Evolutionary conservation across 2,329 filamentous ascomycete species (phyloP).

Genomic region (Fusarium denticulatum): DNA sequence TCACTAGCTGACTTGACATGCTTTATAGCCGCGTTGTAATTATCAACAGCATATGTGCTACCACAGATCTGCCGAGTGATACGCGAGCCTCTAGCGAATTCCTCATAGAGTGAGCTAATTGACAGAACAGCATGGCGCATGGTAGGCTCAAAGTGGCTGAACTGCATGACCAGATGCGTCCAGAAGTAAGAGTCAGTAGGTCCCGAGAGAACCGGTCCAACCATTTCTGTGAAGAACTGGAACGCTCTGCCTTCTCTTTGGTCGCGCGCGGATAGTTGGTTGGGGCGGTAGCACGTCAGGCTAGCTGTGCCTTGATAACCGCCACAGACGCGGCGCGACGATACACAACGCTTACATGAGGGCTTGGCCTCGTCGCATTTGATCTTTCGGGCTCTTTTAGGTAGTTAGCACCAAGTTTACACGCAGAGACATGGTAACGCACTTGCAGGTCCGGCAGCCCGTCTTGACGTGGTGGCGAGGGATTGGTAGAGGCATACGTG

Average conservation of each 20-base stretch:
- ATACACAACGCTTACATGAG: not conserved
- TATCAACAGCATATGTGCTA: conserved; percentile 5
- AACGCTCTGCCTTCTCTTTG: conserved; percentile 13
- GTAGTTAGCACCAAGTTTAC: not conserved
- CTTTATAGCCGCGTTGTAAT: conserved; percentile 23
- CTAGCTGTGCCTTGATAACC: not conserved
- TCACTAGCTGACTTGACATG: conserved; percentile 4
- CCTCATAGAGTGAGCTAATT: conserved; percentile 24
- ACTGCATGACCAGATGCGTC: conserved; percentile 34
- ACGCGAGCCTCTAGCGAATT: not conserved
- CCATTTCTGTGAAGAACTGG: conserved; percentile 23
- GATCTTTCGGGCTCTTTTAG: not conserved
- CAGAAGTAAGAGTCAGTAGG: conserved; percentile 30
- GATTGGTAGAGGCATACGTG: not conserved
- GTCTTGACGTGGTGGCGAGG: not conserved
- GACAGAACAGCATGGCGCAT: conserved; percentile 26
- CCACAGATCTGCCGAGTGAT: conserved; percentile 11
- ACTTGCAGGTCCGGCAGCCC: conserved; percentile 11
- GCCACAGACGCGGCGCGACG: conserved; percentile 2
- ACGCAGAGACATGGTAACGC: not conserved
- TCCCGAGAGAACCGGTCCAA: conserved; percentile 11
- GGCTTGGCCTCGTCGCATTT: conserved; percentile 12
- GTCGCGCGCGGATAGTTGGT: conserved; percentile 2
- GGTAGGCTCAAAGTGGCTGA: conserved; percentile 23
- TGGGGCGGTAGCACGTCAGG: conserved; percentile 10